Evolutionary conservation across 2,329 filamentous ascomycete genomes (phyloP).

Genomic region (Aspergillus sp.): DNA sequence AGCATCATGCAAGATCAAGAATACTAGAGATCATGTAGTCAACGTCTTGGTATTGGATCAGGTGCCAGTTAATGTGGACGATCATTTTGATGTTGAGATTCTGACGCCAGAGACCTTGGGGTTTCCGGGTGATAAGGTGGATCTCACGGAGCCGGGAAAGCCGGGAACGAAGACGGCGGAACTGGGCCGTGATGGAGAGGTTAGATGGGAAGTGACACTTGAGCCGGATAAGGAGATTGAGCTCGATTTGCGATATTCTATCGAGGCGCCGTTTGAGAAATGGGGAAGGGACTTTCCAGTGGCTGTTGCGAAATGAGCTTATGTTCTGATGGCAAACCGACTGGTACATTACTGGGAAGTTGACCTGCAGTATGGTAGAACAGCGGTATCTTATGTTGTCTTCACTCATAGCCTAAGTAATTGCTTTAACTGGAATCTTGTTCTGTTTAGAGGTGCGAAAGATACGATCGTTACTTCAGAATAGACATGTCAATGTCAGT

Average conservation of each 20-base stretch:
- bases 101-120: conserved; percentile 31
- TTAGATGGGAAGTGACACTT: conserved; percentile 61
- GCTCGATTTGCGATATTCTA: conserved; percentile 63
- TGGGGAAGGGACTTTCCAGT: conserved; percentile 7
- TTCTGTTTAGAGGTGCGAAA: no score
- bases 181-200: conserved; percentile 60
- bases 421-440: no score
- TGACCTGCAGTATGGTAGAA: no score
- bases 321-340: no score
- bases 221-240: conserved; percentile 60
- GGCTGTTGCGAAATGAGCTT: no score
- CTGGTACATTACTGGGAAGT: no score
- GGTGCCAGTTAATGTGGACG: conserved; percentile 36
- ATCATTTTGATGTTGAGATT: conserved; percentile 32
- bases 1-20: conserved; percentile 30
- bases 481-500: no score
- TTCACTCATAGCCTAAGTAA: no score
- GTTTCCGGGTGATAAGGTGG: conserved; percentile 26
- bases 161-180: conserved; percentile 58
- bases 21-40: conserved; percentile 31
- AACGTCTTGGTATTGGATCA: conserved; percentile 35
- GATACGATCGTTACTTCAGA: no score
- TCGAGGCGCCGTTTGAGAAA: conserved; percentile 52
- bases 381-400: no score
- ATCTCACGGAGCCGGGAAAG: conserved; percentile 27